Conservation (phyloP, 2,329 filamentous ascomycete genomes). For the Beauveria brongniartii region DNA sequence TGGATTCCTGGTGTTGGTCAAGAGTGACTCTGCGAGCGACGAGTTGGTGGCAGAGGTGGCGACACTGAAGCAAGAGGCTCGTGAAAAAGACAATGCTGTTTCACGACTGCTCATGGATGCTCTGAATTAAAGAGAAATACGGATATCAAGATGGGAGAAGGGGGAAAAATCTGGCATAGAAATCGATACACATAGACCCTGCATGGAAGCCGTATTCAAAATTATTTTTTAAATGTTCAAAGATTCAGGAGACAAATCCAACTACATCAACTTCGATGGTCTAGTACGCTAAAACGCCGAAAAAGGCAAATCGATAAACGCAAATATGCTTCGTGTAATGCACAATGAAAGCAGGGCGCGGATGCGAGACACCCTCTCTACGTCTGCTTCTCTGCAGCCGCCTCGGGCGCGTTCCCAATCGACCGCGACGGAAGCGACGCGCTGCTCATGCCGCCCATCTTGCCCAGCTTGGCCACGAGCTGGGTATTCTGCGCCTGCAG, state of each 20-base stretch:
- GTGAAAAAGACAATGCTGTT: slow-evolving; percentile 13
- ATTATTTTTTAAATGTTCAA: too few species aligned
- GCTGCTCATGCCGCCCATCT: slow-evolving; percentile 20
- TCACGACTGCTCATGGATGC: slow-evolving; percentile 22
- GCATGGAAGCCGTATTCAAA: neutral
- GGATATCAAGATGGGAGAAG: neutral
- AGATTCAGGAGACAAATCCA: neutral
- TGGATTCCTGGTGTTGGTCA: slow-evolving; percentile 27
- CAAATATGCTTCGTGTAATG: neutral
- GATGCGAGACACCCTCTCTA: neutral
- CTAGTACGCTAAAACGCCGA: neutral
- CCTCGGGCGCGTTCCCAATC: neutral
- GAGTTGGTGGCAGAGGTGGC: slow-evolving; percentile 14
- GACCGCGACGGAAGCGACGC: neutral
- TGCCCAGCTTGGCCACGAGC: slow-evolving; percentile 47
- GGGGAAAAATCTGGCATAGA: neutral
- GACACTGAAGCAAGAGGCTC: slow-evolving; percentile 5
- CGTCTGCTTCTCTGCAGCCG: neutral
- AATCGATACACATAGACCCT: neutral
- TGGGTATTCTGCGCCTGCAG: slow-evolving; percentile 53
- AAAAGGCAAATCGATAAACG: neutral
- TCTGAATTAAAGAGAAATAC: slow-evolving; percentile 1
- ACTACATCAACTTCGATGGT: neutral
- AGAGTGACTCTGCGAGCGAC: slow-evolving; percentile 10
- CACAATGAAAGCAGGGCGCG: neutral